Evolutionary conservation across 108 stramenopile genomes (phyloP), one percentile per base, ranked within the genome.

Genomic region (Licmophora abbreviata): DNA sequence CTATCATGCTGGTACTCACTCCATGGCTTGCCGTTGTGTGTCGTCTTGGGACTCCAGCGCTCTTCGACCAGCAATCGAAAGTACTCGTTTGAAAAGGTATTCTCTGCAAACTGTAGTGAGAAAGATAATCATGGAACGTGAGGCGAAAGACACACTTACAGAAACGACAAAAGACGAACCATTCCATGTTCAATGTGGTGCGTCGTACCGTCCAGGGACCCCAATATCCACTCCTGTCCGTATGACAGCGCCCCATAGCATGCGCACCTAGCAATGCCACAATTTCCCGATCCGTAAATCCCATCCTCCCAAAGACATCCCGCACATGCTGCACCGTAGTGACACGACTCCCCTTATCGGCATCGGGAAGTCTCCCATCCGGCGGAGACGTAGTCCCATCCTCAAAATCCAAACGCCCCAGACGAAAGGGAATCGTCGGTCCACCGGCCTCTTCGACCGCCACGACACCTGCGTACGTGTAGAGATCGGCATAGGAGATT

Each of bases 191-290:
- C 59, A 91, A 88, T 2, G 29, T 59, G 6, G 67, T 83, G 5
- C 88, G 92, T 23, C 69, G 66, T 21, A 68, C 71, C 78, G 95
- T 95, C 98, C 97, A 64, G 66, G 95, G 46, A 9, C 76, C 95
- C 76, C 83, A 86, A 64, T 88, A 97, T 29, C 95, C 95, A 42
- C 71, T 73, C 18, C 73, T 72, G 49, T 93, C 89, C 5, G 82
- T 84, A 73, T 97, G 95, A 73, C 93, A 95, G 4, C 95, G 77
- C 1, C 95, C 95, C 44, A 99, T 74, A 29, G 95, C 90, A 67
- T 99, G 98, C 0, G 97, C 98, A n/a, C 98, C 98, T 29, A 79
- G 53, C 0, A 99, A 71, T 1, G 95, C 95, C 12, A 99, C 98
- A 63, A 97, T 95, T 66, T 98, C 95, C 26, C 71, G 63, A 50